Base-by-base conservation (phyloP, 1,139 yeast genomes). In the Waltiozyma sp. region DNA sequence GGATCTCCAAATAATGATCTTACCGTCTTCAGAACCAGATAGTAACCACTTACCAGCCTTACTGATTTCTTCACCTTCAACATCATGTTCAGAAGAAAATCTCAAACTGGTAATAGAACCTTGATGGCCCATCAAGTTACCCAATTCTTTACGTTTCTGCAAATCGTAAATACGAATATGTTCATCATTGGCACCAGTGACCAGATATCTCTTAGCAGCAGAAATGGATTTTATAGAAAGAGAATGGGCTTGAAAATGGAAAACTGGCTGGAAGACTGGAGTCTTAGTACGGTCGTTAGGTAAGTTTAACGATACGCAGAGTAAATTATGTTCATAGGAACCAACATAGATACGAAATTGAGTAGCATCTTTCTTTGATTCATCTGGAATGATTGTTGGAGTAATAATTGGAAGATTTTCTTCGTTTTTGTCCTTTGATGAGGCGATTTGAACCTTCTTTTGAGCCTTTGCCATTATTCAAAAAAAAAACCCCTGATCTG, bases 141-240 rank as follows among this genome's bases (percentile, higher is more conserved):
- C 99, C 46, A 91, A 69, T 61, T 93, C 99, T 56, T 88, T 88
- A 57, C 98, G 76, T 61, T 86, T 88, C 57, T 88, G 96, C 49
- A 91, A 69, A 64, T 91, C 99, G 60, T 93, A 91, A 31, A 91
- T 84, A 55, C 95, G 77, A 48, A 91, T 89, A 59, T 88, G 95
- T 62, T 93, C 98, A 61, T 91, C 99, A 59, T 89, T 89, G 4
- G 95, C 82, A 6, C 99, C 99, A 4, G 96, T 84, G 3, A 87
- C 96, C 43, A 91, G 68, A 59, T 87, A 89, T 54, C 96, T 70
- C 54, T 78, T 83, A 24, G 94, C 87, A 28, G 80, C 69, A 49
- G 91, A 96, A 50, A 91, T 70, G 41, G 93, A 74, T 60, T 89
- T 80, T 47, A 91, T 86, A 28, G 96, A 84, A 45, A 87, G 73